Conservation (phyloP, 176 grass and related monocot genomes). For the Triticum timopheevii region DNA sequence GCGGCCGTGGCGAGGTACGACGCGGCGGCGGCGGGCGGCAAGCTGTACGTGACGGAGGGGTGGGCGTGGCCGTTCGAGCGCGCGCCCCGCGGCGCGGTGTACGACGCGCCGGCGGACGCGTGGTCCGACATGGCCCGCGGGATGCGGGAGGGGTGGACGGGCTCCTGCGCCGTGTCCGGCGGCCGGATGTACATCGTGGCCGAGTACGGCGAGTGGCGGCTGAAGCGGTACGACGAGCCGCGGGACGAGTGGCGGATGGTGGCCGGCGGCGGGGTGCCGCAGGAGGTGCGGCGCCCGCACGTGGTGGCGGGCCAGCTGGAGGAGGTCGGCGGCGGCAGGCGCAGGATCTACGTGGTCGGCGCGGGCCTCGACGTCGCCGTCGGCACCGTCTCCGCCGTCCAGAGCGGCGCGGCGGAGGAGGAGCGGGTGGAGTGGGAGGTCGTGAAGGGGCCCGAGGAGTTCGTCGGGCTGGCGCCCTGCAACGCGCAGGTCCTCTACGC, state of each 20-base stretch:
- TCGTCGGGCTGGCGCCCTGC: conserved; percentile 70
- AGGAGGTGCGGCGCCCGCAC: conserved; percentile 61
- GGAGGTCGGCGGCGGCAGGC: conserved; percentile 5
- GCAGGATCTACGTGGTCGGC: conserved; percentile 69
- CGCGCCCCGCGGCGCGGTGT: conserved; percentile 67
- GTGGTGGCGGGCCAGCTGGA: conserved; percentile 52
- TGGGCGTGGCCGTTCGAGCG: conserved; percentile 98
- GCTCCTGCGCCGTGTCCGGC: conserved; percentile 67
- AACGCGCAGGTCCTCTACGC: conserved; percentile 80
- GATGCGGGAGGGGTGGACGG: conserved; percentile 96
- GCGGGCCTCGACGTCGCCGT: conserved; percentile 79
- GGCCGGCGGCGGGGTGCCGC: conserved; percentile 58
- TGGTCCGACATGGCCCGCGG: conserved; percentile 85
- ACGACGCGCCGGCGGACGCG: conserved; percentile 60
- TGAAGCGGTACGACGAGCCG: conserved; percentile 68
- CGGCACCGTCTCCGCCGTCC: background rate
- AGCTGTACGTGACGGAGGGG: conserved; percentile 93
- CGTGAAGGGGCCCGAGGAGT: conserved; percentile 72
- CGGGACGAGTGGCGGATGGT: conserved; percentile 73
- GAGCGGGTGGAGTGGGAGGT: conserved; percentile 87
- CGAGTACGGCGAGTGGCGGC: conserved; percentile 83
- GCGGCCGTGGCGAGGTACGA: conserved; percentile 61
- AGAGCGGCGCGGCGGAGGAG: background rate
- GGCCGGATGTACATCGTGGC: conserved; percentile 76
- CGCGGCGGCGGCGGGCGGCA: conserved; percentile 60